phyloP scores from a whole-genome alignment of 2,329 filamentous ascomycete genomes.

The Lecanoromycetidae sp. region DNA sequence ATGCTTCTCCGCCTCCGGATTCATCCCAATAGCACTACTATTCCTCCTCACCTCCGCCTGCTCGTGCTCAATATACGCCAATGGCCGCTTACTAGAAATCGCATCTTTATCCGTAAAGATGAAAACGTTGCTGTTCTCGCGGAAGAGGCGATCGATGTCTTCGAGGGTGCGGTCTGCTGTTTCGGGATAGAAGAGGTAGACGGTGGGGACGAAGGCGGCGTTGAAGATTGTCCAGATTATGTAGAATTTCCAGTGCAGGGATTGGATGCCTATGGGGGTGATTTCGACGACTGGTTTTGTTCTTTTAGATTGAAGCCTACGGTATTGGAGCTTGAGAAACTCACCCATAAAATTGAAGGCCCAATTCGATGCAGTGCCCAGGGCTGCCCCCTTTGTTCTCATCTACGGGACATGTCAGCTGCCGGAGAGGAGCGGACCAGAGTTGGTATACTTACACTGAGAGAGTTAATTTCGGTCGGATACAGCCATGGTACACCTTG shows the following conservation, averaged over 20 bases:
- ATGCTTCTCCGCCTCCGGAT: slow-evolving; percentile 12
- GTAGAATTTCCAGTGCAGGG: slow-evolving; percentile 44
- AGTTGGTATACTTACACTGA: too few species aligned
- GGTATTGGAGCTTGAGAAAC: slow-evolving; percentile 1
- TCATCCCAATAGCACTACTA: slow-evolving; percentile 13
- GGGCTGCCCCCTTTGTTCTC: slow-evolving; percentile 46
- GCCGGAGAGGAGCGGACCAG: too few species aligned
- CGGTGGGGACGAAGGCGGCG: slow-evolving; percentile 35
- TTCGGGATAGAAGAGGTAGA: slow-evolving; percentile 47
- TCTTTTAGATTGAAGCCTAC: neutral
- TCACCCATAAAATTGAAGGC: slow-evolving; percentile 45
- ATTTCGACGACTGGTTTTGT: slow-evolving; percentile 41
- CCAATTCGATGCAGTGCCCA: slow-evolving; percentile 46
- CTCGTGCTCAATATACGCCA: slow-evolving; percentile 38
- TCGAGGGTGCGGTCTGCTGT: slow-evolving; percentile 51
- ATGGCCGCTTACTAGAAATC: slow-evolving; percentile 33
- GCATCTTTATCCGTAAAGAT: slow-evolving; percentile 39
- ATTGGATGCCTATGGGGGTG: slow-evolving; percentile 47
- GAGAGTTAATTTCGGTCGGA: slow-evolving; percentile 50
- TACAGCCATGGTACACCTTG: slow-evolving; percentile 52
- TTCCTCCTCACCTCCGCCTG: slow-evolving; percentile 26
- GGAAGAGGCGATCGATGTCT: slow-evolving; percentile 58
- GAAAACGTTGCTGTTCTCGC: slow-evolving; percentile 30
- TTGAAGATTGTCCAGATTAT: slow-evolving; percentile 41
- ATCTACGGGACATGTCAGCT: too few species aligned